A percentile compares a stretch with the other conserved stretches of the same genome.
Conservation (phyloP, 2,329 filamentous ascomycete genomes). For the Alternaria rosae region DNA sequence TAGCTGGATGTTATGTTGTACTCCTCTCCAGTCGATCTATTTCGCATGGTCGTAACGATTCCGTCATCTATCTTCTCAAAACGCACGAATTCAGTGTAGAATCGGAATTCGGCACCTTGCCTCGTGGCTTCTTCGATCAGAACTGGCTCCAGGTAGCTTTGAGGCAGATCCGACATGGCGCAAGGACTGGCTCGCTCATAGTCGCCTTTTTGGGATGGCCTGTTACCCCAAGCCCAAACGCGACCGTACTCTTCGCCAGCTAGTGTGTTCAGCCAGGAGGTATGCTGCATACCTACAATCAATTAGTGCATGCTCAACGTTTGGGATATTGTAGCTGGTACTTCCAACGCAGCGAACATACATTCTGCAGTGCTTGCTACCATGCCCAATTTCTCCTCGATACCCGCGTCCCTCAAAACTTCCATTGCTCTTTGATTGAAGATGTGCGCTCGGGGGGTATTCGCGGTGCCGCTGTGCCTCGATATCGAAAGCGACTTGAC, state of each 20-base stretch:
- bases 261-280: constrained; percentile 54
- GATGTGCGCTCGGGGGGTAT: constrained; percentile 67
- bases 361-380: not conserved
- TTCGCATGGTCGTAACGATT: constrained; percentile 28
- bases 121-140: constrained; percentile 48
- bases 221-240: constrained; percentile 55
- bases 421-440: constrained; percentile 61
- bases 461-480: constrained; percentile 45
- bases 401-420: constrained; percentile 49
- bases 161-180: constrained; percentile 52
- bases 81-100: constrained; percentile 47
- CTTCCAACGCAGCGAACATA: not conserved
- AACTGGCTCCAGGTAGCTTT: constrained; percentile 54
- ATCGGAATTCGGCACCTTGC: constrained; percentile 52
- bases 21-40: constrained; percentile 44
- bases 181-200: constrained; percentile 55
- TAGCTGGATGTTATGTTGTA: constrained; percentile 63
- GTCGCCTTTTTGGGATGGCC: constrained; percentile 47
- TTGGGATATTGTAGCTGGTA: constrained; percentile 53
- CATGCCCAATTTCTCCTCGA: not conserved
- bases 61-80: constrained; percentile 31
- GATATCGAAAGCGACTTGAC: not conserved
- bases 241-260: constrained; percentile 55
- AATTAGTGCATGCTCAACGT: constrained; percentile 45
- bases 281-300: constrained; percentile 51